phyloP scores from a whole-genome alignment of 352 stramenopile genomes.

The Phytophthora podocarpi region DNA sequence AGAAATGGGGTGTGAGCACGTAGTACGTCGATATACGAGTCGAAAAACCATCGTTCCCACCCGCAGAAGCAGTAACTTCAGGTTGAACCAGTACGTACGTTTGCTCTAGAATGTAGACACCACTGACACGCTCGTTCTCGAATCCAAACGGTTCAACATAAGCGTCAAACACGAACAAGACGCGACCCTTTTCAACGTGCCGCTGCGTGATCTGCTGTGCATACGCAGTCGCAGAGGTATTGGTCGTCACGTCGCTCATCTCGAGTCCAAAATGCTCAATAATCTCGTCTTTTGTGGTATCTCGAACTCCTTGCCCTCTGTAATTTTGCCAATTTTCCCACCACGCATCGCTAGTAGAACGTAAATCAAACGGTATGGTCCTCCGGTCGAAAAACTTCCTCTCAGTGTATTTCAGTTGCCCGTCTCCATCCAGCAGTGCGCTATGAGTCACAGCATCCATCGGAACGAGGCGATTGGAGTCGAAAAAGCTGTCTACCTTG shows the following conservation, averaged over 20 bases:
- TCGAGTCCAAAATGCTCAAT: slow-evolving; percentile 58
- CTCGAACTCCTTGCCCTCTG: slow-evolving; percentile 18
- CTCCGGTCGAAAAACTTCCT: slow-evolving; percentile 40
- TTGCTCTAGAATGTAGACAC: slow-evolving; percentile 52
- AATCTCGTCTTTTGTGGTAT: slow-evolving; percentile 45
- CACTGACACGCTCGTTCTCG: slow-evolving; percentile 38
- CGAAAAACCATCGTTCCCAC: slow-evolving; percentile 12
- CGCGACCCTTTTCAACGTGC: slow-evolving; percentile 49
- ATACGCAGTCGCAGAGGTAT: slow-evolving; percentile 45
- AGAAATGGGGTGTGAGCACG: slow-evolving; percentile 49
- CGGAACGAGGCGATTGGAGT: slow-evolving; percentile 15
- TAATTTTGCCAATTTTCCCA: slow-evolving; percentile 41
- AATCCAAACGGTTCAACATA: slow-evolving; percentile 58
- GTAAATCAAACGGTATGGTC: slow-evolving; percentile 39
- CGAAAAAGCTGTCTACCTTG: slow-evolving; percentile 37
- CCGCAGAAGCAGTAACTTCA: neutral
- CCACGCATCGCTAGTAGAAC: slow-evolving; percentile 32
- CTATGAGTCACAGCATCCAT: slow-evolving; percentile 3
- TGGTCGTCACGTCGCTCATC: slow-evolving; percentile 46
- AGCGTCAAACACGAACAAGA: slow-evolving; percentile 60
- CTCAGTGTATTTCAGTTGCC: slow-evolving; percentile 30
- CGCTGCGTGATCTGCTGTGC: slow-evolving; percentile 56
- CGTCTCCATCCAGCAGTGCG: slow-evolving; percentile 26
- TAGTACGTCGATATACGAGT: slow-evolving; percentile 55
- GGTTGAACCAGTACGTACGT: slow-evolving; percentile 59